phyloP scores from a whole-genome alignment of 768 basidiomycete genomes.

The Dacryopinax spathularia region DNA sequence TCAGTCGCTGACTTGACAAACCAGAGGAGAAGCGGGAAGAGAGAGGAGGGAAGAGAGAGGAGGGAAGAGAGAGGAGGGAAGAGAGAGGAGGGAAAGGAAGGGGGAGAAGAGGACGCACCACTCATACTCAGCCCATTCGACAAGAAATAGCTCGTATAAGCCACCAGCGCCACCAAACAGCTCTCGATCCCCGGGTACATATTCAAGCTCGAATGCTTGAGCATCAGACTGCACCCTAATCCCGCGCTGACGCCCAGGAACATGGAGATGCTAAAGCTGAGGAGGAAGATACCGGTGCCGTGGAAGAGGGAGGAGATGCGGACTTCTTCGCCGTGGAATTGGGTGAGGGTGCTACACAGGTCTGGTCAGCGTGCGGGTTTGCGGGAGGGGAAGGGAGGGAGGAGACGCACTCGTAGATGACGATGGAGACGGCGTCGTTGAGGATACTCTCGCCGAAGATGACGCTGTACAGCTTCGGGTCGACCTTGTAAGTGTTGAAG shows the following conservation, averaged over 20 bases:
- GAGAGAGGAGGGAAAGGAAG: background rate
- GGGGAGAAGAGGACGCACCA: constrained; percentile 21
- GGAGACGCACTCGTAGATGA: constrained; percentile 92
- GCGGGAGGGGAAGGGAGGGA: background rate
- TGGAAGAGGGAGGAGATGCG: constrained; percentile 81
- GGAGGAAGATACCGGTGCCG: constrained; percentile 92
- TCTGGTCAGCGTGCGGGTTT: background rate
- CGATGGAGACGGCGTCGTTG: constrained; percentile 98
- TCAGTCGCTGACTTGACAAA: no score
- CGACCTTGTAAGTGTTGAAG: constrained; percentile 96
- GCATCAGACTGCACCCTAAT: constrained; percentile 73
- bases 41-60: background rate
- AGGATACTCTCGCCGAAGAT: constrained; percentile 95
- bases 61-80: background rate
- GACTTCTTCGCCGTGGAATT: constrained; percentile 79
- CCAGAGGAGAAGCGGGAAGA: no score
- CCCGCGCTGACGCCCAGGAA: constrained; percentile 85
- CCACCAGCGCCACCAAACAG: constrained; percentile 86
- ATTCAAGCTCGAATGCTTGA: constrained; percentile 84
- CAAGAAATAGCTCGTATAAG: constrained; percentile 97
- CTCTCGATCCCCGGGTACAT: constrained; percentile 89
- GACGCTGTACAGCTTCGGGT: constrained; percentile 91
- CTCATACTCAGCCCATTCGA: constrained; percentile 85
- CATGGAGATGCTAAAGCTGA: constrained; percentile 91
- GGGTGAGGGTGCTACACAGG: constrained; percentile 60